Base-by-base conservation (phyloP, 1,139 yeast genomes). In the Lodderomyces jiufengensis region DNA sequence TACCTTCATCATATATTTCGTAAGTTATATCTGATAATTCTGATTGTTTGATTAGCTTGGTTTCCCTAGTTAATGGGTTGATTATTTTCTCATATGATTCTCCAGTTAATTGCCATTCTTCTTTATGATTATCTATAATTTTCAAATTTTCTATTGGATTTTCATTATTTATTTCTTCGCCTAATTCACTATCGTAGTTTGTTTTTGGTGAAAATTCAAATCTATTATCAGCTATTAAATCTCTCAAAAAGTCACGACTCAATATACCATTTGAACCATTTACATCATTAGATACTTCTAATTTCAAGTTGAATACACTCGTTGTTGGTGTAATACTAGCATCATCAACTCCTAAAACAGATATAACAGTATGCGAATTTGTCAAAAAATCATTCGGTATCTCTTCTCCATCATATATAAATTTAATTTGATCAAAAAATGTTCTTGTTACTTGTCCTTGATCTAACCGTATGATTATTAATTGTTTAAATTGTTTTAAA, bases 201-300 rank as follows among this genome's bases (percentile, higher is more conserved):
- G 15, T 13, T 16, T 23, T 29, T 6, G 36, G 33, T 33, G 47
- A 37, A 34, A 57, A 57, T 15, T 53, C 50, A 38, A 60, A 56
- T 29, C 61, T 41, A 22, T 50, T 41, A 7, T 47, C 38, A 1
- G 62, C 45, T n/a, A 52, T 48, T 21, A 61, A 39, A 38, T 61
- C 66, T 32, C 50, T 47, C 53, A 51, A 52, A 37, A 61, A 61
- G 9, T 54, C 51, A 26, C 61, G 38, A 37, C 63, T 57, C 24
- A 60, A 46, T 6, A 60, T 46, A 3, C 64, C 63, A 5, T 57
- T 59, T 34, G 44, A 29, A n/a, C 52, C 52, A 42, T 36, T 35
- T 5, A 41, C 31, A 27, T 37, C 27, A 9, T 42, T 31, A 3
- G 40, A 46, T 14, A 49, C 44, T 37, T 37, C 51, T 18, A 46